Evolutionary conservation across 208 protist species (phyloP).

Genomic region (Polymyxa betae): DNA sequence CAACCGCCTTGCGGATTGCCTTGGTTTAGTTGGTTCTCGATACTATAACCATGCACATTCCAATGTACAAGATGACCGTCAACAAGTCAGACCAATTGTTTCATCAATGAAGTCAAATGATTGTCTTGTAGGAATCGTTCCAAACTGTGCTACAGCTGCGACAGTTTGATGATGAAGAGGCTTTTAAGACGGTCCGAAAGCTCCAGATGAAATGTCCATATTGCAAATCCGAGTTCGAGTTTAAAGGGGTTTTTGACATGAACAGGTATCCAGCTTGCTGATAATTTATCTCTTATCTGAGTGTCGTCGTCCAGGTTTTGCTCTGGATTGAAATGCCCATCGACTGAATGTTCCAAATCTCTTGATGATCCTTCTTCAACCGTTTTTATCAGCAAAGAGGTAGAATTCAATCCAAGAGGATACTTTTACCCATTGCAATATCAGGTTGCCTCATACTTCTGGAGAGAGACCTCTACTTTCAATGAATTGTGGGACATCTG

Average conservation of each 20-base stretch:
- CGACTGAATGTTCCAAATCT: not conserved
- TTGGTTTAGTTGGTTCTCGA: no score
- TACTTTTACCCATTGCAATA: no score
- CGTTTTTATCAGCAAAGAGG: not conserved
- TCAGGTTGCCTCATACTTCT: not conserved
- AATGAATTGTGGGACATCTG: not conserved
- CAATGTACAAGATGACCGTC: no score
- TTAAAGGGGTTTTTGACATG: not conserved
- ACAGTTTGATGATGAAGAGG: slow-evolving; percentile 1
- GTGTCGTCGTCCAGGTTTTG: not conserved
- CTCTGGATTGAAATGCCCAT: not conserved
- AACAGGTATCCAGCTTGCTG: no score
- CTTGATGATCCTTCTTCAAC: not conserved
- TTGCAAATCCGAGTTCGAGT: not conserved
- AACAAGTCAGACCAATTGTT: no score
- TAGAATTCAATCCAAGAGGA: no score
- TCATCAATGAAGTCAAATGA: no score
- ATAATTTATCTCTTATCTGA: not conserved
- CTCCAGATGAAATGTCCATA: not conserved
- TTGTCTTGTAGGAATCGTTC: not conserved
- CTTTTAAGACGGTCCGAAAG: not conserved
- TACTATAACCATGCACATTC: no score
- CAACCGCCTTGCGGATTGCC: slow-evolving; percentile 65
- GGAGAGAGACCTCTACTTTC: not conserved
- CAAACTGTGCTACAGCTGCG: not conserved